These are phyloP conservation scores for Nothophytophthora sp. DNA, from an alignment of 352 stramenopile species.

Conservation along the genomic window DNA sequence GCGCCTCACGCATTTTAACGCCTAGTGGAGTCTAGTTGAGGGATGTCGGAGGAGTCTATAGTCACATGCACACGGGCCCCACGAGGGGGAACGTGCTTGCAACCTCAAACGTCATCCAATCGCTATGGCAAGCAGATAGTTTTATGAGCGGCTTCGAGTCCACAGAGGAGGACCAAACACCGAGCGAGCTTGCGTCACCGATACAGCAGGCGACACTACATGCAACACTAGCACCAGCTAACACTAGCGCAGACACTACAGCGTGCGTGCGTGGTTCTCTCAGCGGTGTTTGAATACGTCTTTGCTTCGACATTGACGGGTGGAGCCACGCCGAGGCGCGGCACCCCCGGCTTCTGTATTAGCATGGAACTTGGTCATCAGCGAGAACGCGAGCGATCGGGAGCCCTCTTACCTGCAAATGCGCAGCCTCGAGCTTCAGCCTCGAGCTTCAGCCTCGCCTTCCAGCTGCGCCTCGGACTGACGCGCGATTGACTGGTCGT, in stretches of 20 bases:
- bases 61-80: slow-evolving; percentile 57
- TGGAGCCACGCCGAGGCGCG: slow-evolving; percentile 17
- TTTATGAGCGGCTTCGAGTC: slow-evolving; percentile 53
- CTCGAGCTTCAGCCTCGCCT: too few relatives aligned
- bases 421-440: too few relatives aligned
- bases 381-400: too few relatives aligned
- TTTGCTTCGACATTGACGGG: slow-evolving; percentile 57
- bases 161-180: slow-evolving; percentile 40
- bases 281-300: slow-evolving; percentile 78
- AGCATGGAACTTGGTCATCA: slow-evolving; percentile 80
- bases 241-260: too few relatives aligned
- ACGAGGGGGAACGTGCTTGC: slow-evolving; percentile 35
- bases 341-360: slow-evolving; percentile 58
- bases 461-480: too few relatives aligned
- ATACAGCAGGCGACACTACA: too few relatives aligned
- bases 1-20: too few relatives aligned
- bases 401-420: too few relatives aligned
- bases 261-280: too few relatives aligned
- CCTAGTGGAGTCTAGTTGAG: not conserved
- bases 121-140: slow-evolving; percentile 47
- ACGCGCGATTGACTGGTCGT: too few relatives aligned
- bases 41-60: slow-evolving; percentile 72
- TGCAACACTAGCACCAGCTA: too few relatives aligned
- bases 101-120: slow-evolving; percentile 80
- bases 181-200: slow-evolving; percentile 80